Percentiles rank a stretch among this genome's conserved stretches.
These are phyloP conservation scores for Hypoxylon sp. DNA, from an alignment of 2,329 filamentous ascomycete species.

Conservation along the genomic window DNA sequence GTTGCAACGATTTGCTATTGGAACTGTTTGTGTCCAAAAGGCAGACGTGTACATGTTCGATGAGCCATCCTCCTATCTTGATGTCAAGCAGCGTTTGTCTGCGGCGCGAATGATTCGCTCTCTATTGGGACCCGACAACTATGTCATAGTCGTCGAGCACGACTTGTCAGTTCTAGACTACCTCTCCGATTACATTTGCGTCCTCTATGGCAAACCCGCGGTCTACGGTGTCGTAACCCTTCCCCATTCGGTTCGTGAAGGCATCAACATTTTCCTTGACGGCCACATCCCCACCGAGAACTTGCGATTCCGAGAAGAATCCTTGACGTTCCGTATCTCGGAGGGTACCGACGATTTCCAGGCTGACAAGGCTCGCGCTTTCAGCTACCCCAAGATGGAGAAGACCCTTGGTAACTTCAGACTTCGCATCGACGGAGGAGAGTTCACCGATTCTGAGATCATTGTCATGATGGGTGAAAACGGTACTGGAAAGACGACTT, in stretches of 20 bases:
- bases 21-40: conserved; percentile 93
- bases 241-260: conserved; percentile 95
- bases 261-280: conserved; percentile 99
- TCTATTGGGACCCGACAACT: conserved; percentile 88
- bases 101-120: conserved; percentile 94
- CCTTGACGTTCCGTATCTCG: conserved; percentile 92
- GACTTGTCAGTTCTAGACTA: conserved; percentile 99
- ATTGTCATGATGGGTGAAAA: conserved; percentile 99
- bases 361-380: conserved; percentile 86
- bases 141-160: conserved; percentile 99
- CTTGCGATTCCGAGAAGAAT: conserved; percentile 97
- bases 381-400: conserved; percentile 90
- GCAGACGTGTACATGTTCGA: conserved; percentile 99
- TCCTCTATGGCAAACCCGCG: conserved; percentile 94
- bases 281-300: conserved; percentile 99
- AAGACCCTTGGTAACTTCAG: conserved; percentile 94
- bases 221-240: conserved; percentile 98
- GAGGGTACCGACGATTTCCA: conserved; percentile 92
- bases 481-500: conserved; percentile 98
- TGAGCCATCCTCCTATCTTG: conserved; percentile 97
- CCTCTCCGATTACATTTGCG: conserved; percentile 97
- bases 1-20: conserved; percentile 97
- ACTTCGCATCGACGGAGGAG: conserved; percentile 83
- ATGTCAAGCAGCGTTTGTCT: conserved; percentile 98
- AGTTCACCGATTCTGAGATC: conserved; percentile 98